Conservation (phyloP, 1,284 basidiomycete genomes). For the Cystobasidium slooffiae region DNA sequence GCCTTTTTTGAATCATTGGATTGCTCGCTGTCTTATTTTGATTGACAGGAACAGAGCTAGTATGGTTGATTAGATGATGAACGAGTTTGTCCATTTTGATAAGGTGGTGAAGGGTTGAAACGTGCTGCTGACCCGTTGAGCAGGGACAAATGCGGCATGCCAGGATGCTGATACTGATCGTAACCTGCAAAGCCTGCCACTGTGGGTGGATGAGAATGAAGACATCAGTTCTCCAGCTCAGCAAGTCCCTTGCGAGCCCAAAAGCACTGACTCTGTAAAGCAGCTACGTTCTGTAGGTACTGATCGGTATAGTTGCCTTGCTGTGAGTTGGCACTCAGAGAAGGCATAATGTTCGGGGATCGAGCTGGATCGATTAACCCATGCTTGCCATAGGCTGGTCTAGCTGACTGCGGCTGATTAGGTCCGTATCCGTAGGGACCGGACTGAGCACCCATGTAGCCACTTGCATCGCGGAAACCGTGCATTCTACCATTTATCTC, state of each 20-base stretch:
- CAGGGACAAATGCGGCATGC: background rate
- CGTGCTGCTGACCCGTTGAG: background rate
- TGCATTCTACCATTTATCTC: background rate
- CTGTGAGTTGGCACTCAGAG: slow-evolving; percentile 7
- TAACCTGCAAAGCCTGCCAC: slow-evolving; percentile 37
- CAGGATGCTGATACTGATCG: background rate
- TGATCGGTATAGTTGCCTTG: slow-evolving; percentile 26
- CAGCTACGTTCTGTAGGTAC: slow-evolving; percentile 33
- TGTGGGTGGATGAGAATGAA: background rate
- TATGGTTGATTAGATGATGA: background rate
- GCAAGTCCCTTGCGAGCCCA: background rate
- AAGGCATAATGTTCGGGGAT: slow-evolving; percentile 27
- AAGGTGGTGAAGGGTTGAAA: slow-evolving; percentile 4
- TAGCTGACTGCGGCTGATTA: background rate
- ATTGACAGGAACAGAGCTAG: background rate
- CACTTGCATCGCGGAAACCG: background rate
- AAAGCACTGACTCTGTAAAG: slow-evolving; percentile 27
- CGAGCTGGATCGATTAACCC: background rate
- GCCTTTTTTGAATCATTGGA: too few species aligned
- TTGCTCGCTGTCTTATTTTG: background rate
- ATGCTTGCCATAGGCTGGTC: background rate
- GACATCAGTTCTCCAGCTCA: background rate
- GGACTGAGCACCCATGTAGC: background rate
- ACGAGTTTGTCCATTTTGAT: slow-evolving; percentile 12
- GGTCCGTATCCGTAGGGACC: background rate